phyloP scores from a whole-genome alignment of 129 eudicot genomes.

The Artemisia argyi region DNA sequence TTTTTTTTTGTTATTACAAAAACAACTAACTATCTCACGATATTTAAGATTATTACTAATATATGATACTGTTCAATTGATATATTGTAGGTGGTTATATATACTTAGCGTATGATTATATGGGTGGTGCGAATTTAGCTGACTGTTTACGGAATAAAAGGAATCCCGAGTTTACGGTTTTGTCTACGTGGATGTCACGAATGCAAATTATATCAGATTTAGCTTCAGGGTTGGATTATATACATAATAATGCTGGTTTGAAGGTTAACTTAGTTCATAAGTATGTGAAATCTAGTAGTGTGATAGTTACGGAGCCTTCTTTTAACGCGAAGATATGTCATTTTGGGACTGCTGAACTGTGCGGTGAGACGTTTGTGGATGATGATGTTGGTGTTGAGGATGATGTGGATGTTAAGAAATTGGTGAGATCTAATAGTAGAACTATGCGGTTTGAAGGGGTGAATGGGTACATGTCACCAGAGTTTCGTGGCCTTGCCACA shows the following conservation, averaged over 20 bases:
- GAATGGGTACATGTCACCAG: conserved; percentile 93
- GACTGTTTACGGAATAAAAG: conserved; percentile 67
- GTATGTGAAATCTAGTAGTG: conserved; percentile 76
- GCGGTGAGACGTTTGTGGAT: conserved; percentile 57
- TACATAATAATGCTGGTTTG: conserved; percentile 71
- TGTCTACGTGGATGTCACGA: conserved; percentile 82
- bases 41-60: too few relatives aligned
- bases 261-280: conserved; percentile 61
- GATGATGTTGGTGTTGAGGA: conserved; percentile 24
- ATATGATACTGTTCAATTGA: too few relatives aligned
- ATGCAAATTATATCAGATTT: conserved; percentile 78
- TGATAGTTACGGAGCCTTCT: conserved; percentile 84
- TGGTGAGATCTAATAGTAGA: conserved; percentile 39
- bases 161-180: conserved; percentile 71
- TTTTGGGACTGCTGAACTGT: conserved; percentile 89
- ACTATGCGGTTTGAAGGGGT: conserved; percentile 57
- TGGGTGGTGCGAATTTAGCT: conserved; percentile 55
- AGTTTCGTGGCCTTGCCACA: conserved; percentile 75
- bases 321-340: conserved; percentile 79
- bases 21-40: too few relatives aligned
- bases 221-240: conserved; percentile 86
- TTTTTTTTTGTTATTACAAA: too few relatives aligned
- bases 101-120: conserved; percentile 72
- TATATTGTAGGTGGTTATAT: conserved; percentile 52
- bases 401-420: conserved; percentile 11